Base-by-base conservation (phyloP, 1,284 basidiomycete genomes). In the Cutaneotrichosporon mucoides region DNA sequence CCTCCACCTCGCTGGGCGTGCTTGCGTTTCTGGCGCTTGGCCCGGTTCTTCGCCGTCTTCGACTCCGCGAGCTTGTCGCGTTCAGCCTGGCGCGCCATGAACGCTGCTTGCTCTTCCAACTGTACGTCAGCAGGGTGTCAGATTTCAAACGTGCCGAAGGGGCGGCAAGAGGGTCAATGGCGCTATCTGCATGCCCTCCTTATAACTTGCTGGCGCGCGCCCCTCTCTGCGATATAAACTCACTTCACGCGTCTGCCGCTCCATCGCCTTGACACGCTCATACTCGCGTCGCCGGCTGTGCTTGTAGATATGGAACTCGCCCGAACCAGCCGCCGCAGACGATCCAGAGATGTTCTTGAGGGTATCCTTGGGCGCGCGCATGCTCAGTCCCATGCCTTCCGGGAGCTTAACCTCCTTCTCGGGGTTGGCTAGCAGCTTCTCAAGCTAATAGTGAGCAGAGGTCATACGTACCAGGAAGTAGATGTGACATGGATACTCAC, bases 241-340 rank as follows among this genome's bases (percentile, higher is more conserved):
- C 67, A 93, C 95, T 79, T 88, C 88, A 70, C 84, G 82, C 8
- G 86, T 78, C 65, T 86, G 81, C 63, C 96, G 92, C 65, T 96
- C 91, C 83, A 99, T 87, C 9, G 95, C 69, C 79, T 90, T 92
- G 57, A 99, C 76, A 52, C 96, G 82, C 76, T 99, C 96, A 70
- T 95, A 98, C 79, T 99, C 96, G 71, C 94, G 83, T 71, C 95
- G 83, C 63, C 96, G 81, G 65, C 88, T 86, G 47, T 96, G 93
- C 77, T 99, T 99, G 82, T 99, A 99, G 4, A 99, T 96, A 73
- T 99, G 96, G 70, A 96, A 96, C 77, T 96, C 93, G 53, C 92
- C 92, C 65, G 89, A 92, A 51, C 93, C 93, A 13, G 93, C 77
- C 49, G 80, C 93, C 2, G 92, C 90, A 76, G 88, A 90, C 8